phyloP scores from a whole-genome alignment of 306 rosid genomes.

The Dryas alaskensis region DNA sequence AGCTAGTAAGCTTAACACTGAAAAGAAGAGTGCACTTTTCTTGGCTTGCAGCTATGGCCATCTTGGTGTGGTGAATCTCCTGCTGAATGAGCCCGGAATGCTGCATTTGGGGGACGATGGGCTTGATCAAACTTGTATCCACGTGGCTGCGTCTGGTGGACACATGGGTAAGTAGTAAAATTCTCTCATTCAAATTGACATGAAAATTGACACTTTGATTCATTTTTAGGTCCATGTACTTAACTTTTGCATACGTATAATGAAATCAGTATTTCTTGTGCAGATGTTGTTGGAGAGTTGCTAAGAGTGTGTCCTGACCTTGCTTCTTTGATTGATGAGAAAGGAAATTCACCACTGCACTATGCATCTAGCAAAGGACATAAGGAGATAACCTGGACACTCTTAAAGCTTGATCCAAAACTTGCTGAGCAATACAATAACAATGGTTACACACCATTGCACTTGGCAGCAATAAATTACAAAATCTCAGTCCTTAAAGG shows the following conservation, averaged over 20 bases:
- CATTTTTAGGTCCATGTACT: background rate
- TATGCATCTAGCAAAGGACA: slow-evolving; percentile 45
- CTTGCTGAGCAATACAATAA: slow-evolving; percentile 49
- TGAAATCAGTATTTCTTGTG: slow-evolving; percentile 10
- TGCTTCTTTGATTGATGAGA: slow-evolving; percentile 34
- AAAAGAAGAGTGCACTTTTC: slow-evolving; percentile 41
- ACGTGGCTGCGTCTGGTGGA: slow-evolving; percentile 57
- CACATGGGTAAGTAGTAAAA: slow-evolving; percentile 38
- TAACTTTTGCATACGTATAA: background rate
- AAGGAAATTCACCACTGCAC: slow-evolving; percentile 59
- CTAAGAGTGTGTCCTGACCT: slow-evolving; percentile 38
- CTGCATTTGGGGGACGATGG: slow-evolving; percentile 25
- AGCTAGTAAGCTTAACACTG: slow-evolving; percentile 37
- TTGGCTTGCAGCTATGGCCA: slow-evolving; percentile 65
- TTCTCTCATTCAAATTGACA: background rate
- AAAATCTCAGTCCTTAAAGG: slow-evolving; percentile 47
- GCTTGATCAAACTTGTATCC: slow-evolving; percentile 47
- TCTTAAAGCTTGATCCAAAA: slow-evolving; percentile 39
- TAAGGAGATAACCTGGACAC: slow-evolving; percentile 46
- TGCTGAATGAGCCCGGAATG: slow-evolving; percentile 37
- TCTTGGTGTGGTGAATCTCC: slow-evolving; percentile 43
- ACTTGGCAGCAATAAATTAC: slow-evolving; percentile 57
- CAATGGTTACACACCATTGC: slow-evolving; percentile 65
- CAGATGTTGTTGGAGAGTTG: slow-evolving; percentile 60
- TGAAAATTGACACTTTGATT: background rate